A percentile compares a stretch with the other conserved stretches of the same genome.
These are phyloP conservation scores for Monosporascus sp. DNA, from an alignment of 2,329 filamentous ascomycete species.

Conservation along the genomic window DNA sequence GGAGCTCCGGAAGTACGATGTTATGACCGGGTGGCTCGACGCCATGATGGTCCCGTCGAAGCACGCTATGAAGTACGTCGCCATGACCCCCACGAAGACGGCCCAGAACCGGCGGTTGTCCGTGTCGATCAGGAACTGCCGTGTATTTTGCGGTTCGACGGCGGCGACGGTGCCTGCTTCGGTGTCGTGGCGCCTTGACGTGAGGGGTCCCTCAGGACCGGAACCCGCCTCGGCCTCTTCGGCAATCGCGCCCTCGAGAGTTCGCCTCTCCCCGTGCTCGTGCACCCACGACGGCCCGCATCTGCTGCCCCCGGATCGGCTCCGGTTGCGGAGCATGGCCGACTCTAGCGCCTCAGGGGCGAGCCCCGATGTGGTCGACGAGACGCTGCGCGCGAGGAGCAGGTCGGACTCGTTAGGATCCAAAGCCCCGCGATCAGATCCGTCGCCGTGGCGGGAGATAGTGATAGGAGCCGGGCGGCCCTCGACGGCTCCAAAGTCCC, in stretches of 20 bases:
- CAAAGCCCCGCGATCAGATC: constrained; percentile 4
- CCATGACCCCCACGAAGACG: constrained; percentile 54
- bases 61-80: constrained; percentile 53
- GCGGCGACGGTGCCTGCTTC: not conserved
- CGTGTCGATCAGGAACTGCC: constrained; percentile 39
- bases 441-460: constrained; percentile 4
- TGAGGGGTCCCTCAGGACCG: not conserved
- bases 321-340: constrained; percentile 33
- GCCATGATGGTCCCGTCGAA: constrained; percentile 82
- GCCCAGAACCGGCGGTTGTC: constrained; percentile 53
- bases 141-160: constrained; percentile 7
- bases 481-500: constrained; percentile 1
- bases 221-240: not conserved
- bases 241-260: not conserved
- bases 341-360: constrained; percentile 37
- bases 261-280: constrained; percentile 1
- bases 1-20: constrained; percentile 70
- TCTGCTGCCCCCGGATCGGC: constrained; percentile 20
- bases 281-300: constrained; percentile 1
- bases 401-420: constrained; percentile 30
- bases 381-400: constrained; percentile 35
- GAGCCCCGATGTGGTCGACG: constrained; percentile 30
- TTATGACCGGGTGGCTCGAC: constrained; percentile 74
- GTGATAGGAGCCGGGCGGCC: constrained; percentile 4
- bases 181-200: not conserved